Evolutionary conservation across 2,329 filamentous ascomycete genomes (phyloP), one percentile per base, ranked within the genome.

Genomic region (Plenodomus biglobosus): DNA sequence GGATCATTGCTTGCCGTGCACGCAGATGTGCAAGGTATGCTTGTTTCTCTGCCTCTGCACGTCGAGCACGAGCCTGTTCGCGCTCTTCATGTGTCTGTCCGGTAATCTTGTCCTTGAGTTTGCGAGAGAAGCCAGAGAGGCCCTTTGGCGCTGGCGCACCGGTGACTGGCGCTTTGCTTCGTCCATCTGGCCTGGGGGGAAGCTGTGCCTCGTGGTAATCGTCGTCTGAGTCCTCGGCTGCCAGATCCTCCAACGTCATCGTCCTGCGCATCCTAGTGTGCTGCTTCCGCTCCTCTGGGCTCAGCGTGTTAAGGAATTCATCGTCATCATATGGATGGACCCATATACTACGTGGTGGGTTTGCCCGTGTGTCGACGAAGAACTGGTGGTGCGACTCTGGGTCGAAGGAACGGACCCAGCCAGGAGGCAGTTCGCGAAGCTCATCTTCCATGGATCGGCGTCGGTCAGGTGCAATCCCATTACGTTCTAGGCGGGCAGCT

Each of bases 391-490:
- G 63, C 11, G 73, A 74, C 42, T 78, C 59, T 1, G 75, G 62
- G 60, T 85, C 82, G 64, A 78, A 85, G 49, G 77, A 75, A 2
- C 83, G 73, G 1, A 84, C 69, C 82, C 82, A 85, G 36, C 81
- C 81, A 13, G 66, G 48, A 0, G 83, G 82, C 0, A 85, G 72
- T 1, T 76, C 72, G 3, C 83, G 75, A 8, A 73, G 66, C 58
- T 84, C 80, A 56, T 85, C 83, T 71, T 85, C 82, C 81, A 85
- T 85, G 19, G 75, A 79, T n/a, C 81, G 76, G 11, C 82, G 76
- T 27, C 70, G 69, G 10, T 73, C 70, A 1, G 76, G 71, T 0
- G 81, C 78, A 36, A 85, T 84, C 44, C 77, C 78, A 74, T 80
- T 80, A 46, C 76, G 72, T 21, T 71, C 66, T 41, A 66, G 72